Conservation (phyloP, 441 rosid species). For the Hura crepitans region DNA sequence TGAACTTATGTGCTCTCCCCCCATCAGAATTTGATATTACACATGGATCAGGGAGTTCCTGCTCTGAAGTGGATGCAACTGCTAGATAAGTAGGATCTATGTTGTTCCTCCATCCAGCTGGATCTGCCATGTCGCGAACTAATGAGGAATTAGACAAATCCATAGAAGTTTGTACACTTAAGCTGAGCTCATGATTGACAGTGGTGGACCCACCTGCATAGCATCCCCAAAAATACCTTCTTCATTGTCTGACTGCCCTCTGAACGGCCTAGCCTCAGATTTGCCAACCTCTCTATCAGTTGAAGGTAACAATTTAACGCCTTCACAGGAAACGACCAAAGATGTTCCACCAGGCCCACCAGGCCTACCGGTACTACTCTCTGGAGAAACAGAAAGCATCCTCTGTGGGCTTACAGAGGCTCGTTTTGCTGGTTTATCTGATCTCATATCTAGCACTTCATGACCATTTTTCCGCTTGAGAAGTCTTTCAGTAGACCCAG, state of each 20-base stretch:
- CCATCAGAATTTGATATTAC: constrained; percentile 34
- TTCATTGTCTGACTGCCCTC: constrained; percentile 30
- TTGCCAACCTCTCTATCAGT: constrained; percentile 22
- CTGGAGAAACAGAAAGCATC: constrained; percentile 49
- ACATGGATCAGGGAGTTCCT: constrained; percentile 27
- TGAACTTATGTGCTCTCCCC: constrained; percentile 23
- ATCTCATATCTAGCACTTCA: constrained; percentile 38
- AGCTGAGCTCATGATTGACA: constrained; percentile 24
- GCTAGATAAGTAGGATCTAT: constrained; percentile 31
- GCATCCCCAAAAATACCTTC: constrained; percentile 11
- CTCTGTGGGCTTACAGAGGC: constrained; percentile 51
- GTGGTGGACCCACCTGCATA: constrained; percentile 18
- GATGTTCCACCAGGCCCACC: constrained; percentile 31
- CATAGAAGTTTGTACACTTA: constrained; percentile 20
- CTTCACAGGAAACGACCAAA: constrained; percentile 28
- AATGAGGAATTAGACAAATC: constrained; percentile 29
- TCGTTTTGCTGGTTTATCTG: constrained; percentile 51
- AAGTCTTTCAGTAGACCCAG: constrained; percentile 50
- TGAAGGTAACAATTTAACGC: constrained; percentile 18
- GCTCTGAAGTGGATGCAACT: constrained; percentile 22
- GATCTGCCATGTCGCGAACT: constrained; percentile 23
- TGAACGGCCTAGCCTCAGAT: constrained; percentile 23
- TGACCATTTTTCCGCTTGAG: constrained; percentile 53
- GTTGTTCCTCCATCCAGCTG: constrained; percentile 9
- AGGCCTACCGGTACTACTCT: constrained; percentile 33